A percentile compares a stretch with the other conserved stretches of the same genome.
phyloP scores from a whole-genome alignment of 805 yeast species.

The Candida qinlingensis region DNA sequence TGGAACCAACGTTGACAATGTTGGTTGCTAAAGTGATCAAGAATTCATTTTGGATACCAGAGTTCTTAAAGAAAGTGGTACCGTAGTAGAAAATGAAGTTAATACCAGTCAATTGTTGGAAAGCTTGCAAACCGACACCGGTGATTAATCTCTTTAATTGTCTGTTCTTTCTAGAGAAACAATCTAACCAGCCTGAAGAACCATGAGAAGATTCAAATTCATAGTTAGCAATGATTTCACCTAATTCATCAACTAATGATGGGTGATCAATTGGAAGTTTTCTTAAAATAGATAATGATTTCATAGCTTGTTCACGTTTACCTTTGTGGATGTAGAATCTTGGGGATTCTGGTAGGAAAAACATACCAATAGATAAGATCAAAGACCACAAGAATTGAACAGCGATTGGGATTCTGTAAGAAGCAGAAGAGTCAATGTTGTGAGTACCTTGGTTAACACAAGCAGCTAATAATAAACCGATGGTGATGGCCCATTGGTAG shows the following conservation, averaged over 20 bases:
- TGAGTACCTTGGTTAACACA: constrained; percentile 68
- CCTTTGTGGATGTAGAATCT: constrained; percentile 60
- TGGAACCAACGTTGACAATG: constrained; percentile 42
- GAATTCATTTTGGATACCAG: constrained; percentile 45
- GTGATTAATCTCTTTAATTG: constrained; percentile 40
- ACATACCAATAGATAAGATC: constrained; percentile 54
- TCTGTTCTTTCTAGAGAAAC: constrained; percentile 30
- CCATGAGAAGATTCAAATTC: constrained; percentile 37
- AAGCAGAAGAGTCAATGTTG: constrained; percentile 44
- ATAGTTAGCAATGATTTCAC: constrained; percentile 43
- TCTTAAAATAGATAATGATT: constrained; percentile 49
- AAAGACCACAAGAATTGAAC: constrained; percentile 69
- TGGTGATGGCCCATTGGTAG: constrained; percentile 68
- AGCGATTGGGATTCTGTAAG: constrained; percentile 73
- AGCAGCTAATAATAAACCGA: constrained; percentile 68
- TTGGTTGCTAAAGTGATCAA: constrained; percentile 37
- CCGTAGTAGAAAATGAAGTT: constrained; percentile 70
- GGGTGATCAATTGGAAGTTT: constrained; percentile 41
- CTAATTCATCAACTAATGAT: constrained; percentile 38
- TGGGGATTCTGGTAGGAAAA: constrained; percentile 72
- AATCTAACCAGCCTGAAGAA: constrained; percentile 28
- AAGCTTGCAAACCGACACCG: constrained; percentile 38
- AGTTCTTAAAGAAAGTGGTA: constrained; percentile 51
- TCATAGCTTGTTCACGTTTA: constrained; percentile 48
- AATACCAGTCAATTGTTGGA: constrained; percentile 70